A percentile compares a stretch with the other conserved stretches of the same genome.
Conservation (phyloP, 345 rosid genomes). For the Eucalyptus camaldulensis region DNA sequence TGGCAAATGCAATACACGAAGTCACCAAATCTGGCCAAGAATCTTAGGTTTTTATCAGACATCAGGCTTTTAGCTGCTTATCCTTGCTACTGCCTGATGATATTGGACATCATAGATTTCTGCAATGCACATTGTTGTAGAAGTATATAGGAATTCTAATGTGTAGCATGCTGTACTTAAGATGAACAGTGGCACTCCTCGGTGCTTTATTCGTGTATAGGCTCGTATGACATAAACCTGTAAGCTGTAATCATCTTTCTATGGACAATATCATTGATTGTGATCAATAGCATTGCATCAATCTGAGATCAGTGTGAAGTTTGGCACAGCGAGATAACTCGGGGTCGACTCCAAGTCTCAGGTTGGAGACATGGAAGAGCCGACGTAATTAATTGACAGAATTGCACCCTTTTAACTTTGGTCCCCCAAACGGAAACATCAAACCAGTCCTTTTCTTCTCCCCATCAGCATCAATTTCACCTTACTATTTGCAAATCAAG, state of each 20-base stretch:
- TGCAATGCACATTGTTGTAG: neutral
- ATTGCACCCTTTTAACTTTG: neutral
- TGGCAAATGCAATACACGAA: constrained; percentile 82
- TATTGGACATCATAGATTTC: neutral
- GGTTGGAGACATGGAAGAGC: neutral
- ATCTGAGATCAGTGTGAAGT: neutral
- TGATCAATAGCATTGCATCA: neutral
- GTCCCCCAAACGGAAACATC: neutral
- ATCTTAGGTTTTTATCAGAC: neutral
- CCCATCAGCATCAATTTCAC: neutral
- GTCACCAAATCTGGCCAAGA: constrained; percentile 36
- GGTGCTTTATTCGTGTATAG: neutral
- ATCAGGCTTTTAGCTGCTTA: neutral
- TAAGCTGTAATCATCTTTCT: neutral
- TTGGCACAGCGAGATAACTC: neutral
- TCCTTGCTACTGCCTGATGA: neutral
- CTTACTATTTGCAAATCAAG: neutral
- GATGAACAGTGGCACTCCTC: neutral
- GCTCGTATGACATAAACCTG: neutral
- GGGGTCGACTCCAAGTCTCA: neutral
- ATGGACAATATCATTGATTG: neutral
- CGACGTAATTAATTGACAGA: neutral
- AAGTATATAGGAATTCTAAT: neutral
- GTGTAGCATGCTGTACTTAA: neutral
- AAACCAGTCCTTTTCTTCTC: neutral